A percentile compares a stretch with the other conserved stretches of the same genome.
These are phyloP conservation scores for Arthrobotrys conoides DNA, from an alignment of 2,329 filamentous ascomycete species.

Conservation along the genomic window DNA sequence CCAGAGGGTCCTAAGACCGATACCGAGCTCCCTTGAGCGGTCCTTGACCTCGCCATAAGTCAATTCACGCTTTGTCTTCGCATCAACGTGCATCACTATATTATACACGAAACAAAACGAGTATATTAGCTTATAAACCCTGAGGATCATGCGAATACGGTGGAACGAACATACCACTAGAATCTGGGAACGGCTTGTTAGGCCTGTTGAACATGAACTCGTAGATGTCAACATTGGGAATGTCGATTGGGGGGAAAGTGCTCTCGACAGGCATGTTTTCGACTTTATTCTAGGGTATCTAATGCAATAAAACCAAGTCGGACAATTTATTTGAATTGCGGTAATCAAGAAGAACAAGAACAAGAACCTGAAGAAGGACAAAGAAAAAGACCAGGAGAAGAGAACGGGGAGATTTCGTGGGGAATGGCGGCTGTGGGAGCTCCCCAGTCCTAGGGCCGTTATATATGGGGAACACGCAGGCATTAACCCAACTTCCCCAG, in stretches of 20 bases:
- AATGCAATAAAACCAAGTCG: not conserved
- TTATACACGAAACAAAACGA: not conserved
- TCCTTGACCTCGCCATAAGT: slow-evolving; percentile 78
- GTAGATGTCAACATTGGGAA: slow-evolving; percentile 85
- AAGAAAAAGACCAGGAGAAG: not conserved
- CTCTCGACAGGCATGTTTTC: slow-evolving; percentile 79
- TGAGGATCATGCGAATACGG: not conserved
- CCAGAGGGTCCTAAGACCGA: slow-evolving; percentile 80
- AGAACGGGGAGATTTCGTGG: slow-evolving; percentile 1
- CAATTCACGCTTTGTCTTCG: slow-evolving; percentile 78
- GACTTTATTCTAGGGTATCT: not conserved
- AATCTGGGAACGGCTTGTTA: slow-evolving; percentile 76
- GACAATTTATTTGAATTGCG: not conserved
- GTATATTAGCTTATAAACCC: not conserved
- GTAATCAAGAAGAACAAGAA: not conserved
- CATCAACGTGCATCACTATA: slow-evolving; percentile 82
- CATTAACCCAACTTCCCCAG: slow-evolving; percentile 11
- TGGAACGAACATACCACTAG: slow-evolving; percentile 74
- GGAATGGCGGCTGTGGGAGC: not conserved
- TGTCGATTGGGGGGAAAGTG: slow-evolving; percentile 74
- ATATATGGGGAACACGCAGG: slow-evolving; percentile 13
- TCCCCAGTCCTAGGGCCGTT: not conserved
- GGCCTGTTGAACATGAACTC: slow-evolving; percentile 80
- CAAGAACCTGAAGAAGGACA: not conserved
- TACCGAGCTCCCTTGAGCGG: slow-evolving; percentile 81